phyloP scores from a whole-genome alignment of 768 basidiomycete genomes.

The Russula dissimulans region DNA sequence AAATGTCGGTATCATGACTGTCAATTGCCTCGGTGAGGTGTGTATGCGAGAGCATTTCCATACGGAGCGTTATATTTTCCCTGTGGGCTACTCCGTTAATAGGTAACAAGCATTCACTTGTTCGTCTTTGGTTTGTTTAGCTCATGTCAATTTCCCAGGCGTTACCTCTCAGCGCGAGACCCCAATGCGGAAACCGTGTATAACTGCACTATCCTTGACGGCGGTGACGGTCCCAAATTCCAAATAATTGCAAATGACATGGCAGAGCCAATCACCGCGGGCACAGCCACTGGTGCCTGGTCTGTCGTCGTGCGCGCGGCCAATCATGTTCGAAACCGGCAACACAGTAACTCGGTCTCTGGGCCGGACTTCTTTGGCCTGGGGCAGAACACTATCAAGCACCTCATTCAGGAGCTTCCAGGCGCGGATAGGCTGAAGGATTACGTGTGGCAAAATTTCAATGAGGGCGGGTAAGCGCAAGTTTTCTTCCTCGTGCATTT shows the following conservation, averaged over 20 bases:
- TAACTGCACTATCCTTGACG: constrained; percentile 75
- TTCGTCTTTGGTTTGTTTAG: neutral
- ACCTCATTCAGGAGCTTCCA: constrained; percentile 78
- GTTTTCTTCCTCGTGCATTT: constrained; percentile 3
- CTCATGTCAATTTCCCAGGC: constrained; percentile 33
- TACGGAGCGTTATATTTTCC: constrained; percentile 83
- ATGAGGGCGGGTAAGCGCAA: constrained; percentile 70
- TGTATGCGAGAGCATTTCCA: constrained; percentile 81
- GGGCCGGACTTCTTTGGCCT: constrained; percentile 86
- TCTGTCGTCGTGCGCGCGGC: constrained; percentile 75
- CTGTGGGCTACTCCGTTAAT: constrained; percentile 77
- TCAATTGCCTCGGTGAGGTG: constrained; percentile 62
- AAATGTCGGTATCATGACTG: constrained; percentile 82
- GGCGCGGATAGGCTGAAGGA: constrained; percentile 61
- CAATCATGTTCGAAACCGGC: constrained; percentile 68
- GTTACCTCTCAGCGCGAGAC: constrained; percentile 71
- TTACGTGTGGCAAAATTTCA: constrained; percentile 82
- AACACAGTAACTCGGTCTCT: constrained; percentile 81
- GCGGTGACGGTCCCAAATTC: constrained; percentile 80
- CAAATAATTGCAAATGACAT: constrained; percentile 70
- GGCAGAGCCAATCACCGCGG: constrained; percentile 66
- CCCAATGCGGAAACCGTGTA: constrained; percentile 61
- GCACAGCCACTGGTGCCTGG: constrained; percentile 87
- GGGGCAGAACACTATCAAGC: constrained; percentile 82
- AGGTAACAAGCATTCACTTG: constrained; percentile 35